phyloP scores from a whole-genome alignment of 768 basidiomycete genomes.

The Thelephora aurantiotincta region DNA sequence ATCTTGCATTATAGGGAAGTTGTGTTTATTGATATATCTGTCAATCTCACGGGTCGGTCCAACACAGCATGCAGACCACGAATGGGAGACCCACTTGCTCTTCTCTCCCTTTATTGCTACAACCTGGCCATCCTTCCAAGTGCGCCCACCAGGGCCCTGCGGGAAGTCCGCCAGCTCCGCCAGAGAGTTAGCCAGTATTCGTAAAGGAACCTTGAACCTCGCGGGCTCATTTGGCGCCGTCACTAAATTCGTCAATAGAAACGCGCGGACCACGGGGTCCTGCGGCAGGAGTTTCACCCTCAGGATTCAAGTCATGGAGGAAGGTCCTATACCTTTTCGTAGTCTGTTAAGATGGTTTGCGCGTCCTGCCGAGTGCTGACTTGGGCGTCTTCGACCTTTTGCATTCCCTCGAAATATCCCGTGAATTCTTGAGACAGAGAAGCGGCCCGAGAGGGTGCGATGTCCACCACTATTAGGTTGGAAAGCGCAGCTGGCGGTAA shows the following conservation, averaged over 20 bases:
- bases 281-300: constrained; percentile 15
- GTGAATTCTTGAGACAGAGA: constrained; percentile 46
- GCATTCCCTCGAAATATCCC: constrained; percentile 59
- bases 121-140: constrained; percentile 38
- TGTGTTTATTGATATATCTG: constrained; percentile 66
- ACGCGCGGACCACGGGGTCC: constrained; percentile 65
- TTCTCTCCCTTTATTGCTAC: constrained; percentile 69
- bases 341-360: constrained; percentile 41
- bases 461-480: constrained; percentile 66
- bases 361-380: constrained; percentile 58
- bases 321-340: constrained; percentile 43
- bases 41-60: background rate
- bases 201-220: constrained; percentile 62
- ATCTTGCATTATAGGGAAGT: constrained; percentile 39
- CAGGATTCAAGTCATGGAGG: background rate
- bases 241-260: constrained; percentile 74
- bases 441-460: constrained; percentile 50
- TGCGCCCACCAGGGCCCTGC: constrained; percentile 38
- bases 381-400: constrained; percentile 43
- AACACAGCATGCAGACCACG: background rate
- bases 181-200: constrained; percentile 48
- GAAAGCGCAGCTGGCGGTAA: constrained; percentile 29
- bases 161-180: constrained; percentile 68
- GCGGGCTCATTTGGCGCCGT: constrained; percentile 18
- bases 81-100: constrained; percentile 39